phyloP scores from a whole-genome alignment of 176 grass and related monocot species.

The Carex scoparia region DNA sequence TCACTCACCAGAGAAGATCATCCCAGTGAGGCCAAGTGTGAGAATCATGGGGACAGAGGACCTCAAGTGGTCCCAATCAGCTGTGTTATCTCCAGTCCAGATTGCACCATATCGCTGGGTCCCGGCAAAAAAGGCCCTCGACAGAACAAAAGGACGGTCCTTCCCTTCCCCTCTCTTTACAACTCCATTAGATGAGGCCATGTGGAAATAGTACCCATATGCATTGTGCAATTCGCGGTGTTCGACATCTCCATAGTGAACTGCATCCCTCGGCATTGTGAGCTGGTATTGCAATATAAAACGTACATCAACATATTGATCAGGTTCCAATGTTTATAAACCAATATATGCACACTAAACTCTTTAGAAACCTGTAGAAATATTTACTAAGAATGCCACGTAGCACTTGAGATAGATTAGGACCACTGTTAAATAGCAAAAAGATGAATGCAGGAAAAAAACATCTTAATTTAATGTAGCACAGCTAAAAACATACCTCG shows the following conservation, averaged over 20 bases:
- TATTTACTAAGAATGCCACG: background rate
- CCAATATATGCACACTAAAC: background rate
- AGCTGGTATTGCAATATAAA: constrained; percentile 40
- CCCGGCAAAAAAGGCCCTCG: constrained; percentile 91
- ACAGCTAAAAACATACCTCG: constrained; percentile 47
- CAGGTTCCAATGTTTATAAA: background rate
- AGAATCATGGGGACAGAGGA: constrained; percentile 89
- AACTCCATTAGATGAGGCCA: constrained; percentile 85
- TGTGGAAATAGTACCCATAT: constrained; percentile 99
- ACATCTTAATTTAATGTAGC: background rate
- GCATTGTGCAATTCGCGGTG: constrained; percentile 95
- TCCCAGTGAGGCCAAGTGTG: constrained; percentile 91
- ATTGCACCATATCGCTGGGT: constrained; percentile 81
- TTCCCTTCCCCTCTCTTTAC: constrained; percentile 76
- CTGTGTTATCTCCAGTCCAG: constrained; percentile 92
- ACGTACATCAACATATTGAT: background rate
- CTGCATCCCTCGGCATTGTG: constrained; percentile 91
- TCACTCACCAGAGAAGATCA: constrained; percentile 77
- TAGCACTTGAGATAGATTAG: background rate
- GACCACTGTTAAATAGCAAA: background rate
- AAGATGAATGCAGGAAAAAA: background rate
- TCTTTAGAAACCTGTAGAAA: background rate
- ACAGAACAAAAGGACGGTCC: constrained; percentile 94
- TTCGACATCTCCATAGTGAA: constrained; percentile 77
- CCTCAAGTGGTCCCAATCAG: constrained; percentile 96